Base-by-base conservation (phyloP, 1,139 yeast genomes). In the Geotrichum fermentans region DNA sequence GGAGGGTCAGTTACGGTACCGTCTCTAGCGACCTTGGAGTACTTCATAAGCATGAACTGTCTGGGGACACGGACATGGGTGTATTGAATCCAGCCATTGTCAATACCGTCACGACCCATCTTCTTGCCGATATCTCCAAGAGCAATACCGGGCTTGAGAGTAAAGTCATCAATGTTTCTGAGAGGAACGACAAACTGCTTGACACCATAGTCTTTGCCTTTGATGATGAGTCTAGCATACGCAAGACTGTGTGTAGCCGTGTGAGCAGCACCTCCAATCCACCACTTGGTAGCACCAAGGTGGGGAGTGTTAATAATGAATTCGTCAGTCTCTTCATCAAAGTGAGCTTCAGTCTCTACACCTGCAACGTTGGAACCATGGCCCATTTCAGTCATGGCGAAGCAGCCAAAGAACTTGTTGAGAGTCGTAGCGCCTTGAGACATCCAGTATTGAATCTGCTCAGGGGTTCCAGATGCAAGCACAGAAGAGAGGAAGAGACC, bases 231-330 rank as follows among this genome's bases (percentile, higher is more conserved):
- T 60, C 96, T 75, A 20, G 96, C 96, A 61, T 82, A 87, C 45
- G 78, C 82, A 33, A 83, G 78, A 16, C 86, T 72, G 67, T 88
- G 96, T 45, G 90, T 86, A 11, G 96, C 83, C n/a, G 95, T 82
- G 63, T 86, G 94, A 4, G 96, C 96, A 43, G 96, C 96, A 62
- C 96, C 96, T 49, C 96, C 96, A 62, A 88, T 88, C 96, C 96
- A 88, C 96, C 96, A 88, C 68, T 88, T 88, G 47, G 96, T 87
- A 35, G 96, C 96, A 47, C 92, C 87, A 55, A 86, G 70, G 63
- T 86, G 86, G 2, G 96, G 96, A 17, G 96, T 88, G 64, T 84
- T 80, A 58, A 88, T 79, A 47, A 77, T 67, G 59, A 88, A 85
- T 55, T 80, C 78, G 60, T 85, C 87, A 26, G 74, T 75, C 24